phyloP scores from a whole-genome alignment of 345 rosid genomes.

The Populus nigra region DNA sequence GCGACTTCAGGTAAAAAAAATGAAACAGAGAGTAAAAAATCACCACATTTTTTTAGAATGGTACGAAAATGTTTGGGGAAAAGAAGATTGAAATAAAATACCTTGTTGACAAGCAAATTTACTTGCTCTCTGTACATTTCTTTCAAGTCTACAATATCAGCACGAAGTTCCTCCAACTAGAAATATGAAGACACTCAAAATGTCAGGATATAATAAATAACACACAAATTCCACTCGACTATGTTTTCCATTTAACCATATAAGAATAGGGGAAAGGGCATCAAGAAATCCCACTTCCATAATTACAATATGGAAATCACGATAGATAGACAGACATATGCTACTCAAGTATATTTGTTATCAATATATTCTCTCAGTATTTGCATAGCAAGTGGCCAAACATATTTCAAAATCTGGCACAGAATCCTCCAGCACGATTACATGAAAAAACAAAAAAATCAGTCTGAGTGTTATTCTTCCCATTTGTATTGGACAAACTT shows the following conservation, averaged over 20 bases:
- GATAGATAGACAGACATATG: neutral
- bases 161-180: constrained; percentile 97
- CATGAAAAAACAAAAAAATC: neutral
- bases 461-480: neutral
- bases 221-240: neutral
- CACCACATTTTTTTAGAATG: neutral
- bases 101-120: constrained; percentile 96
- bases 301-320: neutral
- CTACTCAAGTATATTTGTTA: neutral
- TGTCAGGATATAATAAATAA: constrained; percentile 11
- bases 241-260: neutral
- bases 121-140: constrained; percentile 99
- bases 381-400: neutral
- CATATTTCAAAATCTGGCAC: neutral
- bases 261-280: neutral
- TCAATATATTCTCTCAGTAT: neutral
- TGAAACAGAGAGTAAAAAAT: neutral
- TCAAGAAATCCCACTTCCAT: neutral
- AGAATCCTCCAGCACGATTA: neutral
- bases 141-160: constrained; percentile 93
- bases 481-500: neutral
- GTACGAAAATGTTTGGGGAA: neutral
- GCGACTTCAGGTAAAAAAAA: neutral
- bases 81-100: constrained; percentile 13
- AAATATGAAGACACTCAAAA: constrained; percentile 20